Evolutionary conservation across 2,329 filamentous ascomycete genomes (phyloP).

Genomic region (Sporothrix brasiliensis): DNA sequence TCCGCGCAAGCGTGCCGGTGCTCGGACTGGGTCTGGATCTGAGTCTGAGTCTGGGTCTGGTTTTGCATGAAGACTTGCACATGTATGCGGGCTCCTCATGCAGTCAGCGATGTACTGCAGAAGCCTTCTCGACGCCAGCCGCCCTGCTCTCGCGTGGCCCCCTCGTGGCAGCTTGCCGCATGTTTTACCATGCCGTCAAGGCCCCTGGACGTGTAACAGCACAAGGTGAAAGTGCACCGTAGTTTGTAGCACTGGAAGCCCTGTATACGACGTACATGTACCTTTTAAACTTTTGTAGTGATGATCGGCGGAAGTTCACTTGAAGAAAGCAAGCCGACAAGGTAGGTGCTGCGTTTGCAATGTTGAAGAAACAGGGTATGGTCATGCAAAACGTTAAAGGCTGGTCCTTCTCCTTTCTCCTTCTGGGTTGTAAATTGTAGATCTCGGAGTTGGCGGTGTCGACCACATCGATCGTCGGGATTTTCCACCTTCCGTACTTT

Average conservation of each 20-base stretch:
- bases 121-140: background rate
- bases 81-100: background rate
- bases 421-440: constrained; percentile 14
- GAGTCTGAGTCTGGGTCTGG: background rate
- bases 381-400: background rate
- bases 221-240: background rate
- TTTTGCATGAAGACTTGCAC: background rate
- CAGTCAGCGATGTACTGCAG: constrained; percentile 7
- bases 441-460: constrained; percentile 1
- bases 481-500: background rate
- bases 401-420: background rate
- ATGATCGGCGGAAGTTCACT: constrained; percentile 6
- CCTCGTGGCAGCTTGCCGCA: constrained; percentile 1
- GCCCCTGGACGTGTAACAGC: background rate
- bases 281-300: background rate
- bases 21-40: background rate
- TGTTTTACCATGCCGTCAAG: background rate
- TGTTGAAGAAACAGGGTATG: background rate
- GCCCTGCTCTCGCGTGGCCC: constrained; percentile 3
- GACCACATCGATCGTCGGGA: background rate
- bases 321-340: background rate
- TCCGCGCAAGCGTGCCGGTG: background rate
- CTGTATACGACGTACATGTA: background rate
- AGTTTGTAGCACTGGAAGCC: constrained; percentile 15
- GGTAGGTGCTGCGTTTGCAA: background rate